Evolutionary conservation across 805 yeast genomes (phyloP).

Genomic region (Kazachstania africana): DNA sequence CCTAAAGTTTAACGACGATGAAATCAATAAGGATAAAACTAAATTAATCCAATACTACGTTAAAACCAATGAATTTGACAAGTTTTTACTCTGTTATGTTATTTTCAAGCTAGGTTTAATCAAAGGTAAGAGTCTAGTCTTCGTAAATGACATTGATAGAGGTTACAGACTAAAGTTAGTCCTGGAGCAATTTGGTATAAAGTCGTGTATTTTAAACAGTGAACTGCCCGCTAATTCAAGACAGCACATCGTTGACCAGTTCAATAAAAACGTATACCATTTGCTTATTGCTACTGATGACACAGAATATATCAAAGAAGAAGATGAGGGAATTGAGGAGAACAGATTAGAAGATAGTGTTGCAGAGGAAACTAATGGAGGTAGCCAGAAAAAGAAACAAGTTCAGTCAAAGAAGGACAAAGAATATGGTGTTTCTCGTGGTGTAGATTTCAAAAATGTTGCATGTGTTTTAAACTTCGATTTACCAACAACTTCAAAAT

Average conservation of each 20-base stretch:
- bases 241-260: constrained; percentile 89
- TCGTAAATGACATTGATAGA: constrained; percentile 90
- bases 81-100: constrained; percentile 80
- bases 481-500: constrained; percentile 76
- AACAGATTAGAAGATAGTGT: constrained; percentile 8
- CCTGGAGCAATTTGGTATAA: constrained; percentile 88
- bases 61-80: constrained; percentile 79
- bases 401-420: constrained; percentile 35
- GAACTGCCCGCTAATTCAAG: constrained; percentile 90
- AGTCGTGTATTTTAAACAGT: constrained; percentile 76
- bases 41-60: constrained; percentile 79
- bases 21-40: constrained; percentile 36
- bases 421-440: constrained; percentile 92
- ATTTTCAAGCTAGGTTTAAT: constrained; percentile 79
- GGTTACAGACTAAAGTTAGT: constrained; percentile 87
- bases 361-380: constrained; percentile 10
- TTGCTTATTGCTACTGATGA: constrained; percentile 93
- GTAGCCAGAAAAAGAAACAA: constrained; percentile 18
- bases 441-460: constrained; percentile 91
- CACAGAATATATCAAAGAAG: constrained; percentile 45
- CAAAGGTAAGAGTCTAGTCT: constrained; percentile 81
- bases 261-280: constrained; percentile 78
- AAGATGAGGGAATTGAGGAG: constrained; percentile 29
- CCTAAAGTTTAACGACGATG: constrained; percentile 65
- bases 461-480: constrained; percentile 95